phyloP scores from a whole-genome alignment of 805 yeast species.

The Wickerhamomyces alni region DNA sequence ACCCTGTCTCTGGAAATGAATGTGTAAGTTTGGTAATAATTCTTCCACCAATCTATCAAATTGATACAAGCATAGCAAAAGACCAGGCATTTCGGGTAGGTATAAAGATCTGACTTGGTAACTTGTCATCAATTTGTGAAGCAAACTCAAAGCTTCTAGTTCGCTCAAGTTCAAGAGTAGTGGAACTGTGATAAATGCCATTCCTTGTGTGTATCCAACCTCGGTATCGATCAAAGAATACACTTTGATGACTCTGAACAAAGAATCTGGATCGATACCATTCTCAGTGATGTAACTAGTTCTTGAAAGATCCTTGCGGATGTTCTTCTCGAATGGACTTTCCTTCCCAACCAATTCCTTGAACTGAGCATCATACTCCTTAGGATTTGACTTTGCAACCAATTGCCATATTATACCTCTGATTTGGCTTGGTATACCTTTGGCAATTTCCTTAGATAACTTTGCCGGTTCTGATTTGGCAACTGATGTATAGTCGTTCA shows the following conservation, averaged over 20 bases:
- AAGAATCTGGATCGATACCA: slow-evolving; percentile 53
- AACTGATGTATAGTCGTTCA: slow-evolving; percentile 65
- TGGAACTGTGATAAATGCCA: slow-evolving; percentile 91
- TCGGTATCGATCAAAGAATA: slow-evolving; percentile 84
- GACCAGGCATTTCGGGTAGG: slow-evolving; percentile 89
- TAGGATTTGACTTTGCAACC: slow-evolving; percentile 68
- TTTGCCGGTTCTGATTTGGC: slow-evolving; percentile 56
- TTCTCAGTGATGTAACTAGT: slow-evolving; percentile 67
- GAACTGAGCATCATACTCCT: slow-evolving; percentile 30
- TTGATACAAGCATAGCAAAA: slow-evolving; percentile 79
- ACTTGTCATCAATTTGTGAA: slow-evolving; percentile 76
- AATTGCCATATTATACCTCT: slow-evolving; percentile 93
- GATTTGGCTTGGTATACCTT: slow-evolving; percentile 80
- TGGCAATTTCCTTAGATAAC: slow-evolving; percentile 54
- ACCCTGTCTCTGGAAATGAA: slow-evolving; percentile 81
- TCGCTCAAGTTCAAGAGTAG: slow-evolving; percentile 75
- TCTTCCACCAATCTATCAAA: slow-evolving; percentile 86
- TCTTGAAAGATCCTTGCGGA: slow-evolving; percentile 76
- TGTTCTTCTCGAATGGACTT: slow-evolving; percentile 66
- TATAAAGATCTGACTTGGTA: slow-evolving; percentile 77
- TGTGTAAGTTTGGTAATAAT: slow-evolving; percentile 59
- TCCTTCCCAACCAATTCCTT: slow-evolving; percentile 41
- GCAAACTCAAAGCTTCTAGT: slow-evolving; percentile 76
- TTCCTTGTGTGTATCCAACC: slow-evolving; percentile 97
- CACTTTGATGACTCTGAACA: slow-evolving; percentile 73